phyloP scores from a whole-genome alignment of 768 basidiomycete genomes.

The Macrolepiota albuminosa region DNA sequence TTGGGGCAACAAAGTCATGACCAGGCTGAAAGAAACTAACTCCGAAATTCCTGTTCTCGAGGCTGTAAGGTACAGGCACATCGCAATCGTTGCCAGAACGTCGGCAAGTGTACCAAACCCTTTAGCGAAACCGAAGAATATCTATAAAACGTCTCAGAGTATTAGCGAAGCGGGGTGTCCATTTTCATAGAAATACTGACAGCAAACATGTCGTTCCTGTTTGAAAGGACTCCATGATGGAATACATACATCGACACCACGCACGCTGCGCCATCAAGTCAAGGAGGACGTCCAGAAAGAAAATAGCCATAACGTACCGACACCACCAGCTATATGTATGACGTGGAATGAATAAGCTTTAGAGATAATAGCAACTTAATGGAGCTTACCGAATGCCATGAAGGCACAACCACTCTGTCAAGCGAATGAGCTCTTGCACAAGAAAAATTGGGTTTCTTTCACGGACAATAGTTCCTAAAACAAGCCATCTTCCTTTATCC shows the following conservation, averaged over 20 bases:
- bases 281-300: not conserved
- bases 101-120: conserved; percentile 40
- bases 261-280: conserved; percentile 20
- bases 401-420: conserved; percentile 21
- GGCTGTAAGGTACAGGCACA: conserved; percentile 35
- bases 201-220: conserved; percentile 24
- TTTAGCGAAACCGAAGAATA: conserved; percentile 40
- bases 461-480: conserved; percentile 26
- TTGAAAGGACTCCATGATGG: conserved; percentile 24
- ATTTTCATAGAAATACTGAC: conserved; percentile 15
- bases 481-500: conserved; percentile 21
- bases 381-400: conserved; percentile 25
- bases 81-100: conserved; percentile 38
- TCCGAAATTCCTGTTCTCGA: conserved; percentile 32
- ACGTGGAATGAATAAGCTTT: not conserved
- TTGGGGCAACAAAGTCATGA: not conserved
- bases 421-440: not conserved
- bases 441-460: not conserved
- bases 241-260: conserved; percentile 34
- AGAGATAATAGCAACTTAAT: not conserved
- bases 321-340: conserved; percentile 19
- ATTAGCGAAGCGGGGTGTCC: not conserved
- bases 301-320: conserved; percentile 18
- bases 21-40: conserved; percentile 20
- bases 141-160: conserved; percentile 18